phyloP scores from a whole-genome alignment of 768 basidiomycete genomes.

The Pleurotus djamor region DNA sequence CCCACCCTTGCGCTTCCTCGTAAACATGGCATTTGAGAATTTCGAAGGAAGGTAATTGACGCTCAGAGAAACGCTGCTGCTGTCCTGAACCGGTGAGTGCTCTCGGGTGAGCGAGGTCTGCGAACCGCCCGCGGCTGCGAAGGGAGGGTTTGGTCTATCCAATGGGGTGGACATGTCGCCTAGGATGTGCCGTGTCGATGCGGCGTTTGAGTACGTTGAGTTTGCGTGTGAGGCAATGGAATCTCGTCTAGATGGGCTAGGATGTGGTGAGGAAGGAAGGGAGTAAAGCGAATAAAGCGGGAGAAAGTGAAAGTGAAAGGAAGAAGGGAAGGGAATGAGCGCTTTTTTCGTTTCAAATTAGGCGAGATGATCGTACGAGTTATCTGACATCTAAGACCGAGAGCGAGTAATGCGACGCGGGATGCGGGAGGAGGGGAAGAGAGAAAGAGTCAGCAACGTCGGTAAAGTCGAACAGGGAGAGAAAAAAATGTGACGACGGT shows the following conservation, averaged over 20 bases:
- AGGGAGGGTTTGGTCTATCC: slow-evolving; percentile 32
- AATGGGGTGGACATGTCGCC: slow-evolving; percentile 31
- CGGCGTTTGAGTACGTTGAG: slow-evolving; percentile 42
- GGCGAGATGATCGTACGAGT: slow-evolving; percentile 4
- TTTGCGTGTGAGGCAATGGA: slow-evolving; percentile 37
- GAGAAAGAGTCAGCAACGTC: background rate
- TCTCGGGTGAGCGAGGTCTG: slow-evolving; percentile 16
- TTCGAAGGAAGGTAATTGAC: slow-evolving; percentile 79
- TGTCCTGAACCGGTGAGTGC: slow-evolving; percentile 15
- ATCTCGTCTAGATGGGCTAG: slow-evolving; percentile 26
- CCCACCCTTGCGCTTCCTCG: slow-evolving; percentile 31
- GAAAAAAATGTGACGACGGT: background rate
- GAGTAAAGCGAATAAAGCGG: too few relatives aligned
- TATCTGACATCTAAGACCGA: slow-evolving; percentile 6
- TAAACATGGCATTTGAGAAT: slow-evolving; percentile 49
- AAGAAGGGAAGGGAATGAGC: background rate
- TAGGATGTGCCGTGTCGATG: slow-evolving; percentile 48
- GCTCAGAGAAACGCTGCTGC: slow-evolving; percentile 37
- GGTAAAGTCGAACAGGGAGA: background rate
- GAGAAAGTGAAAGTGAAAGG: background rate
- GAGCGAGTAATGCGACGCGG: background rate
- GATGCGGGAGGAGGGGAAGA: background rate
- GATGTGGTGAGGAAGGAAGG: background rate
- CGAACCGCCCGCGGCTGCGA: slow-evolving; percentile 17
- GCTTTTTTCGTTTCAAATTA: background rate